Conservation (phyloP, 2,329 filamentous ascomycete genomes). For the Apiospora phragmitis region DNA sequence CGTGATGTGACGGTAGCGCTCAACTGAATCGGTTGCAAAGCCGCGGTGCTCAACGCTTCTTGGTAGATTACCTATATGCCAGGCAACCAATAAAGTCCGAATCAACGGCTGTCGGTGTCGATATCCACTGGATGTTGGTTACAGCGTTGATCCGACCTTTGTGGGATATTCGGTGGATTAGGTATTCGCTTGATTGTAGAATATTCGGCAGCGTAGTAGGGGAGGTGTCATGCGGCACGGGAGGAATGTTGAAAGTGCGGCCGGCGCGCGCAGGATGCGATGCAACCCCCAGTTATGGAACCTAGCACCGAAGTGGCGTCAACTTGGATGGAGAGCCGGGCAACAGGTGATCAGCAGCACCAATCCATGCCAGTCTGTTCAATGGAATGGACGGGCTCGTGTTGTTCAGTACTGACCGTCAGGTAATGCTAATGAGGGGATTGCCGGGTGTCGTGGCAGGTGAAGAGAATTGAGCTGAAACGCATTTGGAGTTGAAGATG, state of each 20-base stretch:
- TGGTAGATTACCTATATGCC: too few species aligned
- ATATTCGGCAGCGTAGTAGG: not conserved
- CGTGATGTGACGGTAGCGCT: not conserved
- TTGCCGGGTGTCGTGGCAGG: not conserved
- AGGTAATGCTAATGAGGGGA: not conserved
- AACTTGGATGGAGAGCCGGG: not conserved
- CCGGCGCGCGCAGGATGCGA: conserved; percentile 3
- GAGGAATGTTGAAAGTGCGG: not conserved
- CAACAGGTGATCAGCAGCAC: not conserved
- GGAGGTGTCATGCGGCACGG: conserved; percentile 4
- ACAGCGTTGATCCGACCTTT: not conserved
- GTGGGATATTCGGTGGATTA: not conserved
- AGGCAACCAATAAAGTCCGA: not conserved
- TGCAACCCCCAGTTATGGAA: conserved; percentile 3
- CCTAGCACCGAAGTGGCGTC: conserved; percentile 6
- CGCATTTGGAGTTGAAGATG: not conserved
- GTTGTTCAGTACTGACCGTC: not conserved
- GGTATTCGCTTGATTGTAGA: not conserved
- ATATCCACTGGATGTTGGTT: not conserved
- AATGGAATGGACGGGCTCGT: not conserved
- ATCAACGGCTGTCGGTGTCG: not conserved
- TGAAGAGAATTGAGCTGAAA: not conserved
- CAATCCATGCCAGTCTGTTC: not conserved
- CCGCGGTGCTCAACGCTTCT: not conserved
- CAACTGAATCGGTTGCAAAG: not conserved